A percentile compares a stretch with the other conserved stretches of the same genome.
Conservation (phyloP, 192 early-diverging fungal species). For the Linnemannia zychae region DNA sequence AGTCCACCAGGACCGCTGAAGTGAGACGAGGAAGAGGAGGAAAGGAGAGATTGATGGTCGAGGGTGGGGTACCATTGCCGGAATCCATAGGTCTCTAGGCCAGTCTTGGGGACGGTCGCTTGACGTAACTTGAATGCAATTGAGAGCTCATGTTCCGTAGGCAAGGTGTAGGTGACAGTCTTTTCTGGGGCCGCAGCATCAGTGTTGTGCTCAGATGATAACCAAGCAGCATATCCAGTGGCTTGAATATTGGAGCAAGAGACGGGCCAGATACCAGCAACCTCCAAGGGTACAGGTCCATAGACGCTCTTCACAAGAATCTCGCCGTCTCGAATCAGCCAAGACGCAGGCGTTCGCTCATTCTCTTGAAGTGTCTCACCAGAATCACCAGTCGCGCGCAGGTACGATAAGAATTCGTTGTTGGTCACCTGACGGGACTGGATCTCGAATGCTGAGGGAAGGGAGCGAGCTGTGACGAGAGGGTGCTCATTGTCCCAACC, state of each 20-base stretch:
- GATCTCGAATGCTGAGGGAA: slow-evolving; percentile 69
- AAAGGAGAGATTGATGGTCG: slow-evolving; percentile 46
- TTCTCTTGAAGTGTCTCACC: slow-evolving; percentile 13
- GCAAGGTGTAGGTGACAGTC: slow-evolving; percentile 58
- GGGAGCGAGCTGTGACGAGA: slow-evolving; percentile 20
- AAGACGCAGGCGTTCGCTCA: slow-evolving; percentile 74
- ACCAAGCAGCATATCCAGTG: slow-evolving; percentile 71
- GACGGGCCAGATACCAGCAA: slow-evolving; percentile 78
- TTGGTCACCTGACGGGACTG: slow-evolving; percentile 87
- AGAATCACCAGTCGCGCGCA: slow-evolving; percentile 39
- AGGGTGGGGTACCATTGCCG: slow-evolving; percentile 72
- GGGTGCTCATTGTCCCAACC: slow-evolving; percentile 96
- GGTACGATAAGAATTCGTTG: slow-evolving; percentile 76
- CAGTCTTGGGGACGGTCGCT: slow-evolving; percentile 51
- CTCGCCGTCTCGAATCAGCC: slow-evolving; percentile 5
- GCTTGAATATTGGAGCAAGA: slow-evolving; percentile 78
- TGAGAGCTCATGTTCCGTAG: slow-evolving; percentile 84
- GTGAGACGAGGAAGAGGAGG: not conserved
- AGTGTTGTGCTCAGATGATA: slow-evolving; percentile 58
- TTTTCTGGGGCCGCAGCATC: too few relatives aligned
- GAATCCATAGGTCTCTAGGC: slow-evolving; percentile 76
- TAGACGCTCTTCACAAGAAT: slow-evolving; percentile 76
- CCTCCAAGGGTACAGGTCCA: slow-evolving; percentile 69
- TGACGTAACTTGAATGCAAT: slow-evolving; percentile 45
- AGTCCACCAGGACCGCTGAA: slow-evolving; percentile 67